Conservation (phyloP, 2,329 filamentous ascomycete species). For the Aspergillus thermomutatus region DNA sequence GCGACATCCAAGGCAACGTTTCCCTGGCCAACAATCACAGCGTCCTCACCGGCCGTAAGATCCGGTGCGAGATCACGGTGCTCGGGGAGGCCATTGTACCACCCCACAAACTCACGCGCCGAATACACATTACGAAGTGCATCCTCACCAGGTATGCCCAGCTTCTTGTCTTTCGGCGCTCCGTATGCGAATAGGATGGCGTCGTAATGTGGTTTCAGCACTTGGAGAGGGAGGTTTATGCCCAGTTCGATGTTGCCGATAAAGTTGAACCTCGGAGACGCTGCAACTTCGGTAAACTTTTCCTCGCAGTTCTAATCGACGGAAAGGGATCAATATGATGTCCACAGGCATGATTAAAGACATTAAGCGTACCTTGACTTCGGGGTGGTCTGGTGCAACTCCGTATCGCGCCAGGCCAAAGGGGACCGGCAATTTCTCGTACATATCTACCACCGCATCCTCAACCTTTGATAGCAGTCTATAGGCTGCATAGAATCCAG, state of each 20-base stretch:
- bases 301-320: conserved; percentile 78
- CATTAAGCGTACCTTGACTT: conserved; percentile 76
- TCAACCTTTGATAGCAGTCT: conserved; percentile 74
- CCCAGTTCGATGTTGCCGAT: conserved; percentile 86
- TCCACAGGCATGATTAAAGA: neutral
- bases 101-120: conserved; percentile 89
- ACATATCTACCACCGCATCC: conserved; percentile 83
- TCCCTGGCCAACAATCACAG: conserved; percentile 86
- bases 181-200: conserved; percentile 91
- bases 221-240: conserved; percentile 61
- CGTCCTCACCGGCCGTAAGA: conserved; percentile 72
- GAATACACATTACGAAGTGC: conserved; percentile 71
- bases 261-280: conserved; percentile 79
- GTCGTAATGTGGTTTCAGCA: conserved; percentile 79
- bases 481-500: conserved; percentile 92
- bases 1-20: conserved; percentile 96
- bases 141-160: conserved; percentile 75
- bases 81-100: conserved; percentile 95
- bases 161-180: conserved; percentile 74
- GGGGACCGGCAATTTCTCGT: conserved; percentile 86
- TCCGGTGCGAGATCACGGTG: conserved; percentile 70
- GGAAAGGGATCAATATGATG: neutral
- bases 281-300: conserved; percentile 85
- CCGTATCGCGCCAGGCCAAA: conserved; percentile 91
- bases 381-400: conserved; percentile 96